Evolutionary conservation across 306 rosid species (phyloP), one percentile per base, ranked within the genome.

Genomic region (Quercus bicolor): DNA sequence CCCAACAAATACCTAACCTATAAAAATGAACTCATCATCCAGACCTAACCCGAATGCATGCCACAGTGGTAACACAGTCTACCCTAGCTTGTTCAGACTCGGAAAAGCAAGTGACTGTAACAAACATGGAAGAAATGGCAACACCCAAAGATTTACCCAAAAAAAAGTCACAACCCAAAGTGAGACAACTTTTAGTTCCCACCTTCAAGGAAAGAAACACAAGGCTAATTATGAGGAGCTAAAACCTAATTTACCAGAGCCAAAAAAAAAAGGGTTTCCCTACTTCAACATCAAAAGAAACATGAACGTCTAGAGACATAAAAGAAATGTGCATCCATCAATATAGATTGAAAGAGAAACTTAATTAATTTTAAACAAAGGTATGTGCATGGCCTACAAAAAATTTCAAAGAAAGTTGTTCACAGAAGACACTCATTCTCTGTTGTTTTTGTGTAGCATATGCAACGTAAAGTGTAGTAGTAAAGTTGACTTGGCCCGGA

Each of bases 171-270:
- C 54, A 45, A 11, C 29, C 13, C 4, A 60, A 37, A 24, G 61
- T 56, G 34, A 24, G 52, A 40, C 0, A 8, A 29, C 8, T 54
- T 56, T 65, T 6, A 19, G 34, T 11, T 34, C n/a, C 52, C 74
- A 80, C 51, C n/a, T 19, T 10, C 6, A 1, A 13, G 77, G 72
- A 20, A 29, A 26, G 5, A 60, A 71, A 19, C 83, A 74, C 75
- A 54, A 37, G 83, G 57, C 70, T 52, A 45, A 77, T 5, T 52
- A 24, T 40, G 75, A 79, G 26, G 74, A 68, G 43, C 78, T 55
- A 6, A 54, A 56, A 68, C 33, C 75, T 8, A 8, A 37, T 40
- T 45, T 31, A 80, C 43, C 54, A 31, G 23, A 54, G n/a, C 34
- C 26, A 10, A 19, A 45, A 57, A 70, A 70, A 45, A 3, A 37